Conservation (phyloP, 2,329 filamentous ascomycete species). For the Colletotrichum musicola region DNA sequence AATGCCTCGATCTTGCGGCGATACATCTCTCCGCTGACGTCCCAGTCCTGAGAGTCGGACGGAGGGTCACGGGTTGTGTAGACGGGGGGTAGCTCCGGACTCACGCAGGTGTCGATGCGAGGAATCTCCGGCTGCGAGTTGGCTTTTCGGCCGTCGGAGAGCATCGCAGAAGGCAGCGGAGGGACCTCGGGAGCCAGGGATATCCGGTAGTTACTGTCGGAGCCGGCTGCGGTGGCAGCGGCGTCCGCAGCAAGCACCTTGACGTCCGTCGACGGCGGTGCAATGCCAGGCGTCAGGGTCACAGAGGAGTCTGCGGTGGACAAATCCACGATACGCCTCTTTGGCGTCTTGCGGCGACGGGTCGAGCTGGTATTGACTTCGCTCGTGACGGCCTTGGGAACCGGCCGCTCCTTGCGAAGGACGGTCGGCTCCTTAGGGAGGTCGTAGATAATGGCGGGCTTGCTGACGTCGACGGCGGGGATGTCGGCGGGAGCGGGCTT, state of each 20-base stretch:
- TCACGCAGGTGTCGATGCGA: conserved; percentile 53
- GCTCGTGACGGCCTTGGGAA: conserved; percentile 65
- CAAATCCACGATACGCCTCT: conserved; percentile 74
- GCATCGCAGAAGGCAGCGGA: conserved; percentile 46
- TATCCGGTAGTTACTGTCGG: conserved; percentile 57
- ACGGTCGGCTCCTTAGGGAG: conserved; percentile 62
- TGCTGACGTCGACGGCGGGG: conserved; percentile 74
- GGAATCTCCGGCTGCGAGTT: conserved; percentile 50
- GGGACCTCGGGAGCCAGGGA: conserved; percentile 57
- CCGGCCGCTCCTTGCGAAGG: conserved; percentile 71
- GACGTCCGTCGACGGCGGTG: conserved; percentile 16
- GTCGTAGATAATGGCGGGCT: conserved; percentile 71
- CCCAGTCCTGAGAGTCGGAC: conserved; percentile 67
- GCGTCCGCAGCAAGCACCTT: conserved; percentile 31
- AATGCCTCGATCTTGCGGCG: conserved; percentile 89
- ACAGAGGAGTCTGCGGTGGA: conserved; percentile 62
- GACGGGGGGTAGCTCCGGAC: conserved; percentile 49
- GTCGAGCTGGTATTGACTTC: conserved; percentile 71
- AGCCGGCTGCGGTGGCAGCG: conserved; percentile 31
- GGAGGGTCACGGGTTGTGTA: conserved; percentile 49
- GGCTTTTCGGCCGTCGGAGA: conserved; percentile 51
- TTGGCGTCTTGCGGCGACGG: conserved; percentile 70
- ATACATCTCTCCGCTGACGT: conserved; percentile 81
- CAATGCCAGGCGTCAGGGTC: conserved; percentile 26
- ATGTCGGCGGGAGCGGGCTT: conserved; percentile 75